phyloP scores from a whole-genome alignment of 441 rosid genomes.

The Pelargonium fulgidum region DNA sequence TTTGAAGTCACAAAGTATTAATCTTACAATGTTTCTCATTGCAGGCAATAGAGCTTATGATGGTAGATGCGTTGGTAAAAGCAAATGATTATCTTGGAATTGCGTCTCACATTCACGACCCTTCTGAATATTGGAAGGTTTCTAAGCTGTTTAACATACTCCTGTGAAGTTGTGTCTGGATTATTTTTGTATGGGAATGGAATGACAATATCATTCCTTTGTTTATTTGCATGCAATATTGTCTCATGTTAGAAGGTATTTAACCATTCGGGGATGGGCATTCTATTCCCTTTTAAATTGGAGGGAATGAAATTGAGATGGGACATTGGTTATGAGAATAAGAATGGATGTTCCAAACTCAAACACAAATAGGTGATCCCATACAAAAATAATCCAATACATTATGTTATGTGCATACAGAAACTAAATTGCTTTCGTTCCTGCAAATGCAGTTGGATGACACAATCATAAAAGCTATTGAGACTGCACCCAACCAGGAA shows the following conservation, averaged over 20 bases:
- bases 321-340: too few species aligned
- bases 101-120: constrained; percentile 57
- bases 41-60: constrained; percentile 89
- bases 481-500: constrained; percentile 60
- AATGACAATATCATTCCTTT: background rate
- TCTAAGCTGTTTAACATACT: background rate
- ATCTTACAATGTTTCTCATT: background rate
- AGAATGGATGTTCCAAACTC: too few species aligned
- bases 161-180: background rate
- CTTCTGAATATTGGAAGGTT: constrained; percentile 89
- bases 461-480: constrained; percentile 71
- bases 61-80: constrained; percentile 76
- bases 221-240: too few species aligned
- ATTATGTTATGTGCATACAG: background rate
- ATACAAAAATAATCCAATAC: too few species aligned
- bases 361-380: too few species aligned
- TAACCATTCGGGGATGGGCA: too few species aligned
- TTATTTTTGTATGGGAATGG: too few species aligned
- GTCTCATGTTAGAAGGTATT: too few species aligned
- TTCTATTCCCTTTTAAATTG: too few species aligned
- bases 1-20: background rate
- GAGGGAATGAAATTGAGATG: too few species aligned
- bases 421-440: background rate
- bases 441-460: constrained; percentile 64
- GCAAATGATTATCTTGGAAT: constrained; percentile 60